Evolutionary conservation across 495 filamentous ascomycete genomes (phyloP), one percentile per base, ranked within the genome.

Genomic region (Xylaria bambusicola): DNA sequence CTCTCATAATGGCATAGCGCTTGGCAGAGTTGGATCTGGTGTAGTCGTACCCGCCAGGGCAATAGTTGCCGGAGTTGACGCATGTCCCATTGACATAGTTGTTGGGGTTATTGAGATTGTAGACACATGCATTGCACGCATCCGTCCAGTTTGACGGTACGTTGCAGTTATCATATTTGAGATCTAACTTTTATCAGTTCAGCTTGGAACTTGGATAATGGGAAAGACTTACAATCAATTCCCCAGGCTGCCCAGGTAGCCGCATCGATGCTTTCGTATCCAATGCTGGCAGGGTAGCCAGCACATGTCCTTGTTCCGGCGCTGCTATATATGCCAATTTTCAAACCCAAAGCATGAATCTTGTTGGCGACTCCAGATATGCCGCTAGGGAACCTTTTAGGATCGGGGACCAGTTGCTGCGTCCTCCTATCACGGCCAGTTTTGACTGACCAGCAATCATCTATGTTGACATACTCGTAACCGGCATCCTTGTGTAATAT

Each of bases 151-250:
- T 82, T 78, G 31, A 44, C 2, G 72, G 82, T 70, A 10, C 79
- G 78, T 62, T 78, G 71, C 88, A 90, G 72, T 89, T 90, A 69
- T 91, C 88, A 60, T 90, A 90, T 71, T 91, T 89, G 31, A 88
- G 72, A 35, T 72, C 75, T 53, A 63, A 77, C 20, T 20, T n/a
- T 18, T 18, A 26, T 58, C 13, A 58, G 56, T 17, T 7, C 66
- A 10, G 18, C 20, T 9, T 6, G 7, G 13, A 17, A 1, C 0
- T 35, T 2, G 2, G 2, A 20, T 40, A 5, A n/a, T 62, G 72
- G 27, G 66, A 77, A 73, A 21, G 15, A 51, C 56, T 44, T 6
- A 58, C 56, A 89, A 66, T 89, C 86, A 38, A 90, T 79, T 0
- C 82, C 85, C 86, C 87, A 90, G 13, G 78, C 77, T 1, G 84